phyloP scores from a whole-genome alignment of 805 yeast genomes.

The Yarrowia sp. region DNA sequence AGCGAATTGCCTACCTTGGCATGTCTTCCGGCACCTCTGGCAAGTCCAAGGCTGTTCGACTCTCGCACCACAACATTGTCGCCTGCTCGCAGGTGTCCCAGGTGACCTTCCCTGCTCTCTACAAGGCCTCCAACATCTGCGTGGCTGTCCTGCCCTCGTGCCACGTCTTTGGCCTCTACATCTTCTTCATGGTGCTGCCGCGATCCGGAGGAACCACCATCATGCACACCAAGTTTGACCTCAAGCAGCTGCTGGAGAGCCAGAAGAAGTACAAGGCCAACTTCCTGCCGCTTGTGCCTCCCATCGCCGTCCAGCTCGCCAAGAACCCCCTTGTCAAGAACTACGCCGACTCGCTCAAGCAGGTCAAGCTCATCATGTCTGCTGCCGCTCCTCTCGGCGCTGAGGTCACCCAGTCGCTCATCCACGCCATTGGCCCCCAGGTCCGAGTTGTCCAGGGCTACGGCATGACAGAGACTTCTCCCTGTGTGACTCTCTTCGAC shows the following conservation, averaged over 20 bases:
- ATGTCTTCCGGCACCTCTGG: conserved; percentile 25
- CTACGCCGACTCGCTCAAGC: conserved; percentile 44
- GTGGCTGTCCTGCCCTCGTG: conserved; percentile 39
- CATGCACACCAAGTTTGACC: conserved; percentile 40
- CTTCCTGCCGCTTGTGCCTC: conserved; percentile 46
- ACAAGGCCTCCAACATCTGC: conserved; percentile 29
- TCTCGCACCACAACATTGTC: conserved; percentile 7
- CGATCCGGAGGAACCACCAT: conserved; percentile 33
- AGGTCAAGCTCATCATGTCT: conserved; percentile 43
- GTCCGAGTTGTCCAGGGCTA: conserved; percentile 28
- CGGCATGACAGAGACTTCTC: conserved; percentile 29
- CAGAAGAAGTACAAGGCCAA: conserved; percentile 40
- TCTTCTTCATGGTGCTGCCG: conserved; percentile 33
- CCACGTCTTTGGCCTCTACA: conserved; percentile 37
- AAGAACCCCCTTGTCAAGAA: conserved; percentile 45
- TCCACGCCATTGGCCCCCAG: conserved; percentile 22
- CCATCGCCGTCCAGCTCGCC: conserved; percentile 47
- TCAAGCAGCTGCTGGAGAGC: conserved; percentile 35
- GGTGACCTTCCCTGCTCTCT: not conserved
- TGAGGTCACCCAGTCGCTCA: not conserved
- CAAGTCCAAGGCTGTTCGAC: conserved; percentile 3
- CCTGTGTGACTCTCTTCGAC: conserved; percentile 22
- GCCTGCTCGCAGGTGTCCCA: conserved; percentile 5
- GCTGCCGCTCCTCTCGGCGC: conserved; percentile 47
- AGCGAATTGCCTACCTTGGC: conserved; percentile 17